These are phyloP conservation scores for Themeda triandra DNA, from an alignment of 176 grass and related monocot species.

Conservation along the genomic window DNA sequence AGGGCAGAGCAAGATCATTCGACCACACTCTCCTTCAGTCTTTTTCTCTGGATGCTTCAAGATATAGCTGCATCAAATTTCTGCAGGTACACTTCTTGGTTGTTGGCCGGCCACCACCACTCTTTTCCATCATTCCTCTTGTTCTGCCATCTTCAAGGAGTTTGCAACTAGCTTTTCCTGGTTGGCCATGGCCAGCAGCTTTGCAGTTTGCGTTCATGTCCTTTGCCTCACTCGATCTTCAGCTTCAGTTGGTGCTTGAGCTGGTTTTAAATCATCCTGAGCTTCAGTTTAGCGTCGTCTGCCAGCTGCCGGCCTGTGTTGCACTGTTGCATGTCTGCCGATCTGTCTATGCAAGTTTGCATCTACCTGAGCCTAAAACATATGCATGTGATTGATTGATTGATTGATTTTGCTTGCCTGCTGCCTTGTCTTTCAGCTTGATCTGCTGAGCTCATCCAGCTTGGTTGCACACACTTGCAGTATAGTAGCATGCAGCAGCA, in stretches of 20 bases:
- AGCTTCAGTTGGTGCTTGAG: background rate
- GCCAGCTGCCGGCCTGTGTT: background rate
- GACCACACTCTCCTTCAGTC: background rate
- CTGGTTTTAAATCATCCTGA: background rate
- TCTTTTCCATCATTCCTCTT: too few relatives aligned
- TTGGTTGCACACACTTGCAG: background rate
- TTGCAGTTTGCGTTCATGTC: background rate
- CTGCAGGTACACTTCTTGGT: background rate
- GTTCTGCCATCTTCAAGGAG: background rate
- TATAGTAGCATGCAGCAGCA: background rate
- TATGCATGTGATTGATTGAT: background rate
- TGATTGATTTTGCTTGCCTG: background rate
- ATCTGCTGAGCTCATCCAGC: background rate
- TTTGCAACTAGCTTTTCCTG: background rate
- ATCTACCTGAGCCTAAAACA: background rate
- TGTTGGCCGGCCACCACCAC: background rate
- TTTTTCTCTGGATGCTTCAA: background rate
- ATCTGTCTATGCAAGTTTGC: background rate
- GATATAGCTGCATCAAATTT: background rate
- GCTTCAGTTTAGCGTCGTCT: too few relatives aligned
- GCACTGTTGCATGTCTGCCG: slow-evolving; percentile 1
- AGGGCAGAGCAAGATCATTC: background rate
- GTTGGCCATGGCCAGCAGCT: background rate
- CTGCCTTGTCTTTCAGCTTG: background rate
- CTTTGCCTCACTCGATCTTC: background rate